phyloP scores from a whole-genome alignment of 2,329 filamentous ascomycete species.

The Xylaria sp. region DNA sequence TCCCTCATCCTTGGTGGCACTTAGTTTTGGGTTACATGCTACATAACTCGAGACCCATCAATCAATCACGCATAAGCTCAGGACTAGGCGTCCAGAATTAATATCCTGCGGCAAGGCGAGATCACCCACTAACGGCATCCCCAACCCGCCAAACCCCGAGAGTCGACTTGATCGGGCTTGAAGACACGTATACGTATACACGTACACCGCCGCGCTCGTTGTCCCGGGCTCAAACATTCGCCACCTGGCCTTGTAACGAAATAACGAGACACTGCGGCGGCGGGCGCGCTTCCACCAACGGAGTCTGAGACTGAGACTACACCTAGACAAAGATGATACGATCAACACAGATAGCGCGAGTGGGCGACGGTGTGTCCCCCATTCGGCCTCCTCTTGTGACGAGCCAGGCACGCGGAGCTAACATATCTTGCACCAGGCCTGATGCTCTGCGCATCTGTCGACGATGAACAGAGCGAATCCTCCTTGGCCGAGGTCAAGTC shows the following conservation, averaged over 20 bases:
- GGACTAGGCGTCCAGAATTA: neutral
- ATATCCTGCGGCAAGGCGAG: slow-evolving; percentile 8
- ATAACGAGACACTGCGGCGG: neutral
- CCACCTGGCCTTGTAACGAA: neutral
- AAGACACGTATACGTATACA: slow-evolving; percentile 45
- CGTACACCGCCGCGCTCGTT: slow-evolving; percentile 21
- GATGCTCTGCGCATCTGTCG: slow-evolving; percentile 93
- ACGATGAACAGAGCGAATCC: slow-evolving; percentile 82
- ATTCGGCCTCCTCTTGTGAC: slow-evolving; percentile 26
- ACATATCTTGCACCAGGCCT: slow-evolving; percentile 71
- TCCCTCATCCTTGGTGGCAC: too few species aligned
- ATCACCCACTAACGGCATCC: slow-evolving; percentile 12
- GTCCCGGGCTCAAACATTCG: slow-evolving; percentile 12
- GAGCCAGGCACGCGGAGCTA: slow-evolving; percentile 36
- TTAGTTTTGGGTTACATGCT: neutral
- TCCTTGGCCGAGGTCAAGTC: slow-evolving; percentile 88
- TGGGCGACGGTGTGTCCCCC: slow-evolving; percentile 74
- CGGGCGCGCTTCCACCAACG: neutral
- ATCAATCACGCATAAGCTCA: neutral
- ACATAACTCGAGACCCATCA: neutral
- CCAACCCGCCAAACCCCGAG: neutral
- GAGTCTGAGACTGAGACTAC: slow-evolving; percentile 10
- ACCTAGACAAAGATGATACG: slow-evolving; percentile 73
- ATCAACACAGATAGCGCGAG: slow-evolving; percentile 92
- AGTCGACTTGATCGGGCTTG: slow-evolving; percentile 29